These are phyloP conservation scores for Colletotrichum limetticola DNA, from an alignment of 2,329 filamentous ascomycete species.

Conservation along the genomic window DNA sequence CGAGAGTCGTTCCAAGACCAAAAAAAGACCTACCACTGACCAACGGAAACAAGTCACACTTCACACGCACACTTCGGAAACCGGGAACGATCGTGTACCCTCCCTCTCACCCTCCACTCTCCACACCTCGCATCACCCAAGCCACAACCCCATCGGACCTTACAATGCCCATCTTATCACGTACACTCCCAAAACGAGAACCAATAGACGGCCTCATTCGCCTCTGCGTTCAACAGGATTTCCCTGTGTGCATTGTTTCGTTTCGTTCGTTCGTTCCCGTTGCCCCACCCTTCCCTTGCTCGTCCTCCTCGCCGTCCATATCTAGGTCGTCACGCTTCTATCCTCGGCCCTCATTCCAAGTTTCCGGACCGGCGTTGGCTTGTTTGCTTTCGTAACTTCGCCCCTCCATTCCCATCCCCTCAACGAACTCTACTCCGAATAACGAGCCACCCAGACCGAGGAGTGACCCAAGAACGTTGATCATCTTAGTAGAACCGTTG, in stretches of 20 bases:
- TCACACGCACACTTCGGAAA: neutral
- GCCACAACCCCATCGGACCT: neutral
- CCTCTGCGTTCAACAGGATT: neutral
- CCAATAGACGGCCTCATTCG: neutral
- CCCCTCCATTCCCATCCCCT: neutral
- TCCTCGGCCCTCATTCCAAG: neutral
- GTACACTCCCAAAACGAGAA: neutral
- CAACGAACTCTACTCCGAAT: neutral
- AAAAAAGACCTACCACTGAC: neutral
- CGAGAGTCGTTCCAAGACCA: neutral
- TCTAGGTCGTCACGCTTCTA: neutral
- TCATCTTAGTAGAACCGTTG: neutral
- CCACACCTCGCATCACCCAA: neutral
- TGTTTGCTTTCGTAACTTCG: neutral
- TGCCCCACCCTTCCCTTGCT: neutral
- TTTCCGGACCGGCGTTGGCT: neutral
- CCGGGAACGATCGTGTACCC: neutral
- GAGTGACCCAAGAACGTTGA: neutral
- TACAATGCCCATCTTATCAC: conserved; percentile 10
- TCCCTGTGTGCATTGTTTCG: no score
- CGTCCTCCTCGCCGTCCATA: neutral
- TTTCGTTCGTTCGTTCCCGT: no score
- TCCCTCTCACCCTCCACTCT: neutral
- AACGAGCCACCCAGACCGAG: neutral
- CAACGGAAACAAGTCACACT: neutral